Percentiles rank a stretch among this genome's conserved stretches.
These are phyloP conservation scores for Vigna trinervia DNA, from an alignment of 306 rosid genomes.

Conservation along the genomic window DNA sequence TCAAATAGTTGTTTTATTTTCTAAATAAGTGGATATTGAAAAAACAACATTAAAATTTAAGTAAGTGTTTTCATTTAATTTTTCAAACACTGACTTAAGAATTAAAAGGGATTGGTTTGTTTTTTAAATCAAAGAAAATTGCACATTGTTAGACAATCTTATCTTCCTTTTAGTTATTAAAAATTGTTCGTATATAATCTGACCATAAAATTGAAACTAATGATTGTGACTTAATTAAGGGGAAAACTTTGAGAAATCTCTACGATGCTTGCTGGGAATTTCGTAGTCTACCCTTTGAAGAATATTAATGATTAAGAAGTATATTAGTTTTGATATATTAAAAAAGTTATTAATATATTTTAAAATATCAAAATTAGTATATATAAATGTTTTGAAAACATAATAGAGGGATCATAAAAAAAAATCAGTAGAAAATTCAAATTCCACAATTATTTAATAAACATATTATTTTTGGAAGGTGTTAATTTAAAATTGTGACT, in stretches of 20 bases:
- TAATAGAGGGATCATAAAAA: no score
- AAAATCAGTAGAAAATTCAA: no score
- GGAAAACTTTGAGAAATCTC: neutral
- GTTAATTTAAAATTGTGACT: no score
- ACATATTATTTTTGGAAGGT: no score
- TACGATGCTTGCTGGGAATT: neutral
- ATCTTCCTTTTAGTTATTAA: neutral
- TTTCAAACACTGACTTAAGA: neutral
- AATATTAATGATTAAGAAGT: no score
- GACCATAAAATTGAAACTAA: neutral
- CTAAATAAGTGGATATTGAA: neutral
- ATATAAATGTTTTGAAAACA: no score
- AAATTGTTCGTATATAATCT: neutral
- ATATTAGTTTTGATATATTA: no score
- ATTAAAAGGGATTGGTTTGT: neutral
- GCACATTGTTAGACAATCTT: neutral
- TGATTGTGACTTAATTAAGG: neutral
- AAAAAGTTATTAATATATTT: no score
- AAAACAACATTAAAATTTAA: neutral
- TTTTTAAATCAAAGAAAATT: neutral
- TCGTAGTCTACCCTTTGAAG: no score
- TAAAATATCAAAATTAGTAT: no score
- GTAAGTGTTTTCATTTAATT: neutral
- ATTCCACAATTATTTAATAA: no score
- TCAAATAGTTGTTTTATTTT: neutral